Conservation (phyloP, 2,329 filamentous ascomycete genomes). For the Clonostachys solani region DNA sequence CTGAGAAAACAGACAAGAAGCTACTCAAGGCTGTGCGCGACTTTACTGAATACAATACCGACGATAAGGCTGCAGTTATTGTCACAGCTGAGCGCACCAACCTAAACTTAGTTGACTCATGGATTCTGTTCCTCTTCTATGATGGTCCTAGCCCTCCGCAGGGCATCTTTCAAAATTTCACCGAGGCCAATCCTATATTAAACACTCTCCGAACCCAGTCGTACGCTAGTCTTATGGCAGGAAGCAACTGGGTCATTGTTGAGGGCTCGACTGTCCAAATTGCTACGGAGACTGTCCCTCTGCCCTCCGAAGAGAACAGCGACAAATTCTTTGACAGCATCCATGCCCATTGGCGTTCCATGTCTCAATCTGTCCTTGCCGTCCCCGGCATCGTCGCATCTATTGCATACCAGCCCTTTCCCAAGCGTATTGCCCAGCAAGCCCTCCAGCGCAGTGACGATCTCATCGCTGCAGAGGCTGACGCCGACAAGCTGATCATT, state of each 20-base stretch:
- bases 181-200: constrained; percentile 18
- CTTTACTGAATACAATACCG: constrained; percentile 52
- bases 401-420: constrained; percentile 32
- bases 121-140: constrained; percentile 60
- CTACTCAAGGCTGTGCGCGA: constrained; percentile 44
- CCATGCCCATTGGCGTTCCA: constrained; percentile 20
- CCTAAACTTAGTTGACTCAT: constrained; percentile 37
- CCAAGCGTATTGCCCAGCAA: constrained; percentile 22
- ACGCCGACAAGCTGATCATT: constrained; percentile 31
- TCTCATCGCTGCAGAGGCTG: constrained; percentile 30
- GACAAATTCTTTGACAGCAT: constrained; percentile 16
- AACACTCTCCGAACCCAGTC: constrained; percentile 43
- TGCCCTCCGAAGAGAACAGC: constrained; percentile 17
- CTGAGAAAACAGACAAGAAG: constrained; percentile 16
- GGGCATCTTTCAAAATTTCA: constrained; percentile 47
- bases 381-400: constrained; percentile 14
- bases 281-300: constrained; percentile 27
- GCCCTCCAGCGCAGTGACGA: constrained; percentile 27
- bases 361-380: not conserved
- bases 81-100: constrained; percentile 38
- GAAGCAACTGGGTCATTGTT: constrained; percentile 15
- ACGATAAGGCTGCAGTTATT: constrained; percentile 58
- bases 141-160: constrained; percentile 49
- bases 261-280: constrained; percentile 13
- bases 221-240: constrained; percentile 35